A percentile compares a stretch with the other conserved stretches of the same genome.
Evolutionary conservation across 768 basidiomycete species (phyloP).

Genomic region (Lentinula sp.): DNA sequence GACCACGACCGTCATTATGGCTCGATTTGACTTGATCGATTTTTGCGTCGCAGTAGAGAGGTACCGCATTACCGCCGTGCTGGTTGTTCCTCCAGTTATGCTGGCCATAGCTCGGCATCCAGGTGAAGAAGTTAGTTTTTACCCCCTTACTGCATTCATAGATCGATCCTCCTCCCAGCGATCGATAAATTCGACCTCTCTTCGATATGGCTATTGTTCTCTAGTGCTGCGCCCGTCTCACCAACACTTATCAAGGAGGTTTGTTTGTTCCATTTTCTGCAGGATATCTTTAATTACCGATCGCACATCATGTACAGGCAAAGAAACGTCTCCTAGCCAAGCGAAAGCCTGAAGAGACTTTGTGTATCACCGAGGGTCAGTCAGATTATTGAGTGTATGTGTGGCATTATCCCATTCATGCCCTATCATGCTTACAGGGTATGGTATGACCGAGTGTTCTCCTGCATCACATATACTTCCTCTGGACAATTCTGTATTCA

Average conservation of each 20-base stretch:
- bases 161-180: constrained; percentile 34
- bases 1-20: constrained; percentile 49
- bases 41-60: constrained; percentile 64
- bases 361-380: not conserved
- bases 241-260: constrained; percentile 54
- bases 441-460: constrained; percentile 80
- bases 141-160: not conserved
- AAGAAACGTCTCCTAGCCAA: not conserved
- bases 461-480: constrained; percentile 61
- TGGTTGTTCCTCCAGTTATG: constrained; percentile 82
- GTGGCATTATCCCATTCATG: too few species aligned
- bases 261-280: not conserved
- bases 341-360: not conserved
- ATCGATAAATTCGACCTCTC: constrained; percentile 65
- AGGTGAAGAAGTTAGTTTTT: constrained; percentile 28
- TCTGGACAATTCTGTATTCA: constrained; percentile 14
- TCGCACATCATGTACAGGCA: not conserved
- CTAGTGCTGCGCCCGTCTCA: constrained; percentile 79
- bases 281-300: constrained; percentile 4
- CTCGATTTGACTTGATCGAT: constrained; percentile 63
- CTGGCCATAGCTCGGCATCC: constrained; percentile 68
- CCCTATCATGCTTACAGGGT: constrained; percentile 30
- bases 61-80: constrained; percentile 51
- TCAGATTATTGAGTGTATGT: not conserved
- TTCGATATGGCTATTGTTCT: constrained; percentile 50